Evolutionary conservation across 345 rosid species (phyloP).

Genomic region (Hibiscus trionum): DNA sequence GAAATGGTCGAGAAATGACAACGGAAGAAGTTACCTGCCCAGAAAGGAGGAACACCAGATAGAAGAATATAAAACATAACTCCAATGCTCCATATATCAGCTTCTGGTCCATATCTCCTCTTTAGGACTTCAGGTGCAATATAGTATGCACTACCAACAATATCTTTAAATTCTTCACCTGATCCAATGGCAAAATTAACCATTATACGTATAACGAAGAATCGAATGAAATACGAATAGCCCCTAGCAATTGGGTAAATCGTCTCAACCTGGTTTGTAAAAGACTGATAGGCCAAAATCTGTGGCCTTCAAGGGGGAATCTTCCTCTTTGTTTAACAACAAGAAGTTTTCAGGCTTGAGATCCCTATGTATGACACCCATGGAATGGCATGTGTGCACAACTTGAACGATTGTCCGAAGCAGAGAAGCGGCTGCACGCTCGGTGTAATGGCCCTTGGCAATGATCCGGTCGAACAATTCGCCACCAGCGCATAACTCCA

Average conservation of each 20-base stretch:
- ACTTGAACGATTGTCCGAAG: neutral
- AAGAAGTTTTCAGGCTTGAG: neutral
- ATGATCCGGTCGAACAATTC: neutral
- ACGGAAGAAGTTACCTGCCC: conserved; percentile 56
- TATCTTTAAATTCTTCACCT: conserved; percentile 83
- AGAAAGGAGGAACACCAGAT: conserved; percentile 89
- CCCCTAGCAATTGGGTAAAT: neutral
- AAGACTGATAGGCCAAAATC: neutral
- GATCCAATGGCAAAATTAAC: neutral
- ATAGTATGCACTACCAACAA: conserved; percentile 93
- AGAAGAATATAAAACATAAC: conserved; percentile 90
- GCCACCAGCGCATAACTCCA: neutral
- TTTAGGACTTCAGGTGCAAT: conserved; percentile 92
- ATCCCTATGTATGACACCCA: neutral
- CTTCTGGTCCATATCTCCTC: conserved; percentile 86
- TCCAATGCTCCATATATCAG: conserved; percentile 93
- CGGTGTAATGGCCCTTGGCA: neutral
- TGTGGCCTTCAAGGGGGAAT: neutral
- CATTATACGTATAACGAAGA: neutral
- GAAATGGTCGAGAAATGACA: too few species aligned
- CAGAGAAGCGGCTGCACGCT: neutral
- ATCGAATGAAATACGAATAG: neutral
- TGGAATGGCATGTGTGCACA: neutral
- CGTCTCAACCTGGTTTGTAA: neutral
- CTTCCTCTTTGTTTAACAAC: neutral